Evolutionary conservation across 2,329 filamentous ascomycete genomes (phyloP).

Genomic region (Acrocalymma vagum): DNA sequence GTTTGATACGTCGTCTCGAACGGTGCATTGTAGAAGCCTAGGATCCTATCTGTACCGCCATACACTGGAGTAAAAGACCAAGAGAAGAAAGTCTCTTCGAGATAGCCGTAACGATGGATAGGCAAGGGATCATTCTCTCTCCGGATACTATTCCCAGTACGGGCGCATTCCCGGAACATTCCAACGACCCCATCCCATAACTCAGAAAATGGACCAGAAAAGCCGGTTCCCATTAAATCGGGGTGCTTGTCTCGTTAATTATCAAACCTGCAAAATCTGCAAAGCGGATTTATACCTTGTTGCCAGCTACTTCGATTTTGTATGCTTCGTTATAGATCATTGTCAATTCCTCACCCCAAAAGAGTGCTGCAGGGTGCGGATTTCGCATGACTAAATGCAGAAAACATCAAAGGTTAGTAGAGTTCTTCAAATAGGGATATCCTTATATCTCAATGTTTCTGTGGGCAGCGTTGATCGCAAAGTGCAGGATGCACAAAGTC

Average conservation of each 20-base stretch:
- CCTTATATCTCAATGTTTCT: no score
- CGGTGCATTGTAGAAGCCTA: constrained; percentile 40
- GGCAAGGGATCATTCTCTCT: constrained; percentile 38
- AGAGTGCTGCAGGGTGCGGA: constrained; percentile 36
- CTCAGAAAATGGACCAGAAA: constrained; percentile 45
- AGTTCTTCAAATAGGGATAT: no score
- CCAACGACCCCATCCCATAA: constrained; percentile 50
- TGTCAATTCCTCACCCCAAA: constrained; percentile 54
- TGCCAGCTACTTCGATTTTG: constrained; percentile 39
- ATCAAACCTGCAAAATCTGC: no score
- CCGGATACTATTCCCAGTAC: constrained; percentile 35
- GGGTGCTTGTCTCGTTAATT: no score
- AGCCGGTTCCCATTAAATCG: constrained; percentile 41
- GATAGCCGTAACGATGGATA: constrained; percentile 36
- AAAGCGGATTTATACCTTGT: no score
- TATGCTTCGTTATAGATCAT: constrained; percentile 53
- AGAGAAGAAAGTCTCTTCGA: constrained; percentile 51
- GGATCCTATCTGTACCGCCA: constrained; percentile 43
- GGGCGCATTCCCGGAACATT: constrained; percentile 36
- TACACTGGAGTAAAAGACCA: constrained; percentile 55
- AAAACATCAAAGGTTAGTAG: no score
- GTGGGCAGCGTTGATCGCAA: no score
- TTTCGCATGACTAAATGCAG: constrained; percentile 42
- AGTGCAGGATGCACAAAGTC: no score
- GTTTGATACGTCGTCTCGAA: constrained; percentile 51